Base-by-base conservation (phyloP, 1,284 basidiomycete genomes). In the Prillingera fragicola region DNA sequence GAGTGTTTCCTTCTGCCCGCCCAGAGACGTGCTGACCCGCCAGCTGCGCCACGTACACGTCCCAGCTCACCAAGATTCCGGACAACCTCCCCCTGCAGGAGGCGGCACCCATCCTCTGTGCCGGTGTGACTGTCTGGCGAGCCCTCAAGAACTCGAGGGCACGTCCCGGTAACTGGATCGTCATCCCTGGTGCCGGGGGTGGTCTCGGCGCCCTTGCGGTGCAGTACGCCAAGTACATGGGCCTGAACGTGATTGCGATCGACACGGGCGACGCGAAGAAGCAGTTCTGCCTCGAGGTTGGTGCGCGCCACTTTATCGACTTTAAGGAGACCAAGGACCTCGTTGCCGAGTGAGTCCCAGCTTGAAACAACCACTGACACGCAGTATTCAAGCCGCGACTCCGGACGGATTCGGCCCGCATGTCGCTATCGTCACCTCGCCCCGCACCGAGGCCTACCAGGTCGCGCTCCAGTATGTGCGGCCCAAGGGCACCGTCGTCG, bases 41-140 rank as follows among this genome's bases (percentile, higher is more conserved):
- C 33, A 47, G 45, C 36, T 42, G 40, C 31, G 29, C 18, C 27
- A 28, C 80, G 5, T 84, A 73, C 60, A 78, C 81, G 22, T 70
- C 78, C 48, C 77, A 79, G 54, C 81, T 90, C 27, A 86, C 85
- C 1, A 80, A 79, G 10, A 87, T 88, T 56, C 86, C 86, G 6
- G 77, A 82, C 1, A 69, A 60, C 2, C 61, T 89, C 33, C 74
- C 77, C 40, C 80, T 82, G 52, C 75, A 77, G 15, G 78, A 77
- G n/a, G 87, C 87, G 19, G 85, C 87, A 4, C 84, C 86, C 5
- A 78, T 90, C 48, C 79, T 88, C 13, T 90, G 86, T 57, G 84
- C 85, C 17, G 84, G 64, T 54, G 55, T 54, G 5, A 68, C 65
- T 22, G 62, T 63, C 26, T 90, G 88, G 69, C 83, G 85, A 55